Conservation (phyloP, 805 yeast genomes). For the Suhomyces sp. region DNA sequence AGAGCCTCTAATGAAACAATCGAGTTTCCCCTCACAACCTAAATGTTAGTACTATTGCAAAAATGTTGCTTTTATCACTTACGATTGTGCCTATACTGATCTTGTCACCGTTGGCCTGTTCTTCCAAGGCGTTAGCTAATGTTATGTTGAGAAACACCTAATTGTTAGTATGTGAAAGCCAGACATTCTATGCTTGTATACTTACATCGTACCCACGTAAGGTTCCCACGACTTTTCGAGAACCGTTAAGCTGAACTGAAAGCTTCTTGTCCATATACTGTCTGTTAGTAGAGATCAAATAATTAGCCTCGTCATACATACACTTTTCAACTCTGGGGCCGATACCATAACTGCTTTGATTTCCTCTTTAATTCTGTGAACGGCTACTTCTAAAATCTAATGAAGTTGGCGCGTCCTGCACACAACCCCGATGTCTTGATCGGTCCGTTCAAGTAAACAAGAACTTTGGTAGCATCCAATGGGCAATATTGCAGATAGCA, state of each 20-base stretch:
- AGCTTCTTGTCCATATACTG: constrained; percentile 79
- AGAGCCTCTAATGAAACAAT: constrained; percentile 65
- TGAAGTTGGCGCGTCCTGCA: neutral
- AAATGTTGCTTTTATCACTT: constrained; percentile 20
- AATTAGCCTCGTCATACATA: constrained; percentile 23
- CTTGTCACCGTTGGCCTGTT: constrained; percentile 47
- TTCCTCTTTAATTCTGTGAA: neutral
- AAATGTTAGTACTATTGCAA: constrained; percentile 16
- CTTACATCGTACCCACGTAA: constrained; percentile 79
- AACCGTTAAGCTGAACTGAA: constrained; percentile 71
- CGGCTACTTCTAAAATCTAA: constrained; percentile 1
- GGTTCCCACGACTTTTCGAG: constrained; percentile 74
- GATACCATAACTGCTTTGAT: constrained; percentile 44
- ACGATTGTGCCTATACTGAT: constrained; percentile 63
- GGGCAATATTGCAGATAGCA: constrained; percentile 23
- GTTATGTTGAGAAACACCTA: constrained; percentile 68
- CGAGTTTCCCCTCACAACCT: constrained; percentile 72
- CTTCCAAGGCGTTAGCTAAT: constrained; percentile 68
- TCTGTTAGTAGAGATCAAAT: constrained; percentile 19
- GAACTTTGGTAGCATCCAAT: constrained; percentile 4
- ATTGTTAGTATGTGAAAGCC: constrained; percentile 15
- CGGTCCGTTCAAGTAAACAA: neutral
- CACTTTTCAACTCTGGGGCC: constrained; percentile 59
- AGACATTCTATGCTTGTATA: constrained; percentile 5
- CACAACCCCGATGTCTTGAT: neutral